Conservation (phyloP, 495 filamentous ascomycete species). For the Hyaloscypha finlandica region DNA sequence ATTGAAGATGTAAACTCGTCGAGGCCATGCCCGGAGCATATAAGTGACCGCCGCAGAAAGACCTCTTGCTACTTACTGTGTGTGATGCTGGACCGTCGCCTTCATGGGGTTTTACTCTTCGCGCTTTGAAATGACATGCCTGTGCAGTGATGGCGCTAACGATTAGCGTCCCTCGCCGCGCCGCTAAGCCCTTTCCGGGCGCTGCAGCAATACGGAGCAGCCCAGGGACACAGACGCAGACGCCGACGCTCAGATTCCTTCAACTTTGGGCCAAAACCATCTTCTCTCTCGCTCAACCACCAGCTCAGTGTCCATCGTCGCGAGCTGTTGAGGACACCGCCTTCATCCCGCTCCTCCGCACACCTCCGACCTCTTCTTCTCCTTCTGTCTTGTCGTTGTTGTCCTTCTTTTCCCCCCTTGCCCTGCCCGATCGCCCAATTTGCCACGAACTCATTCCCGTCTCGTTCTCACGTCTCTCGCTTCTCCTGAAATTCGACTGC, state of each 20-base stretch:
- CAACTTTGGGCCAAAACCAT: constrained; percentile 1
- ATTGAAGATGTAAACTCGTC: not conserved
- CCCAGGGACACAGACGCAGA: not conserved
- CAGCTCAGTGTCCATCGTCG: constrained; percentile 11
- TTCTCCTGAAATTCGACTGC: constrained; percentile 29
- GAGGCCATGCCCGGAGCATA: not conserved
- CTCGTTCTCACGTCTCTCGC: constrained; percentile 26
- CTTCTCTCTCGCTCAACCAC: constrained; percentile 6
- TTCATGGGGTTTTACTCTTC: too few relatives aligned
- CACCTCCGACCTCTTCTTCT: constrained; percentile 26
- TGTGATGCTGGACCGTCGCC: too few relatives aligned
- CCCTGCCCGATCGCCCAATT: constrained; percentile 30
- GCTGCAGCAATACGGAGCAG: not conserved
- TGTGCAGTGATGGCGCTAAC: too few relatives aligned
- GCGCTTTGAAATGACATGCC: too few relatives aligned
- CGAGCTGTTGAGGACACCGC: constrained; percentile 16
- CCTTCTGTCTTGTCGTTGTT: constrained; percentile 37
- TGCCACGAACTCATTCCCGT: constrained; percentile 18
- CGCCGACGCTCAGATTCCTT: not conserved
- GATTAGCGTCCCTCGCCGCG: too few relatives aligned
- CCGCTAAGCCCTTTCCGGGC: not conserved
- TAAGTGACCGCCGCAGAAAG: not conserved
- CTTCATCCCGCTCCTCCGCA: constrained; percentile 1
- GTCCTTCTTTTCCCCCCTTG: constrained; percentile 37
- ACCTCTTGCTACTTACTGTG: not conserved